These are phyloP conservation scores for Annona squamosa DNA, from an alignment of 164 flowering plant species.

Conservation along the genomic window DNA sequence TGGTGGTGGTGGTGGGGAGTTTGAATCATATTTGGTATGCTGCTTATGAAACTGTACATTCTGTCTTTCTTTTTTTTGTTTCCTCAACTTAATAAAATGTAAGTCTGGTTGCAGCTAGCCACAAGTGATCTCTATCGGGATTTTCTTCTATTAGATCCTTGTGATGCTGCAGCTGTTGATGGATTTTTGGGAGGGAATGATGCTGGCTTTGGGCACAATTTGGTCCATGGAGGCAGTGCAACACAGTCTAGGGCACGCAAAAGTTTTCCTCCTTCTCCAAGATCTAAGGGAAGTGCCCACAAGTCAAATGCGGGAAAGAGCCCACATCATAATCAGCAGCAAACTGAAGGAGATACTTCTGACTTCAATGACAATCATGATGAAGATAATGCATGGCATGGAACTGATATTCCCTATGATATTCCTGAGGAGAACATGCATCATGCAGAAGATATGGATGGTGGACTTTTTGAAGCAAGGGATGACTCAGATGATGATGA, in stretches of 20 bases:
- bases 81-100: not conserved
- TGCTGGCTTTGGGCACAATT: slow-evolving; percentile 23
- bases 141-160: slow-evolving; percentile 83
- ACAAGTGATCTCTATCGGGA: slow-evolving; percentile 61
- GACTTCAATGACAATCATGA: slow-evolving; percentile 21
- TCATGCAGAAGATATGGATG: slow-evolving; percentile 31
- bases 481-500: slow-evolving; percentile 41
- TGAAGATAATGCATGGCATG: slow-evolving; percentile 22
- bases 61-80: not conserved
- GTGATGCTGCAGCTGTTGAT: slow-evolving; percentile 62
- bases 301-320: slow-evolving; percentile 39
- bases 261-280: slow-evolving; percentile 54
- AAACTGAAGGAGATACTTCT: slow-evolving; percentile 25
- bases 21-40: slow-evolving; percentile 85
- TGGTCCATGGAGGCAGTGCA: slow-evolving; percentile 31
- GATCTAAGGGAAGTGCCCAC: slow-evolving; percentile 43
- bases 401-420: slow-evolving; percentile 23
- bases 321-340: slow-evolving; percentile 22
- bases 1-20: slow-evolving; percentile 75
- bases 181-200: slow-evolving; percentile 36
- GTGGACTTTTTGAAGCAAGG: slow-evolving; percentile 26
- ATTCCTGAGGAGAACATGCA: slow-evolving; percentile 22
- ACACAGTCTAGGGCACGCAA: slow-evolving; percentile 37
- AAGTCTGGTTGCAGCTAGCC: slow-evolving; percentile 59
- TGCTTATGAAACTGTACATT: not conserved